Base-by-base conservation (phyloP, 768 basidiomycete genomes). In the Galerina marginata region DNA sequence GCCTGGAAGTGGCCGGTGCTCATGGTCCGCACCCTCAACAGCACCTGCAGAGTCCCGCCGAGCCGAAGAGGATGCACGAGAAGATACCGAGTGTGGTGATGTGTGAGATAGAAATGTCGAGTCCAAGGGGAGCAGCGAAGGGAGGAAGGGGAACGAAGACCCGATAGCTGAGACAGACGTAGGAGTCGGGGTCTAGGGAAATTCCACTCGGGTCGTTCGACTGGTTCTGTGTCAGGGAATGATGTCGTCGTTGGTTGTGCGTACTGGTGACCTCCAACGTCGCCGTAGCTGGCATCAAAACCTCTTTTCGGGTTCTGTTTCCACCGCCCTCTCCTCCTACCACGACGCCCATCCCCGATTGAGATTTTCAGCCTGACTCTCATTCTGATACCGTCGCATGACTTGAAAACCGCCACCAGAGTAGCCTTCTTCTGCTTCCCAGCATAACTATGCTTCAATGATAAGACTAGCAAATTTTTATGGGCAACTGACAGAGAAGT, bases 51-150 rank as follows among this genome's bases (percentile, higher is more conserved):
- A 54, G 62, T 3, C 65, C 45, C 9, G 46, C 66, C 12, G 57
- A 65, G 36, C 61, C 72, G 39, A 70, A 58, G 77, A 81, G 52
- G 83, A 83, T 4, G 78, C 66, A 10, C n/a, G n/a, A 82, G 77
- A 37, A 57, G 3, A 64, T n/a, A n/a, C n/a, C n/a, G n/a, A n/a
- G n/a, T n/a, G n/a, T n/a, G n/a, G n/a, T n/a, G n/a, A n/a, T n/a
- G n/a, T n/a, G n/a, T n/a, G n/a, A n/a, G n/a, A n/a, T n/a, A n/a
- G n/a, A n/a, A n/a, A n/a, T n/a, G n/a, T n/a, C n/a, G n/a, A n/a
- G n/a, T n/a, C n/a, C n/a, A n/a, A n/a, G n/a, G n/a, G n/a, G 54
- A 10, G 56, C 39, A 9, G 76, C 29, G 71, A 47, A 71, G 74
- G 45, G 69, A n/a, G n/a, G n/a, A n/a, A 66, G 23, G 56, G 60